A percentile compares a stretch with the other conserved stretches of the same genome.
phyloP scores from a whole-genome alignment of 352 stramenopile species.

The Globisporangium lucens region DNA sequence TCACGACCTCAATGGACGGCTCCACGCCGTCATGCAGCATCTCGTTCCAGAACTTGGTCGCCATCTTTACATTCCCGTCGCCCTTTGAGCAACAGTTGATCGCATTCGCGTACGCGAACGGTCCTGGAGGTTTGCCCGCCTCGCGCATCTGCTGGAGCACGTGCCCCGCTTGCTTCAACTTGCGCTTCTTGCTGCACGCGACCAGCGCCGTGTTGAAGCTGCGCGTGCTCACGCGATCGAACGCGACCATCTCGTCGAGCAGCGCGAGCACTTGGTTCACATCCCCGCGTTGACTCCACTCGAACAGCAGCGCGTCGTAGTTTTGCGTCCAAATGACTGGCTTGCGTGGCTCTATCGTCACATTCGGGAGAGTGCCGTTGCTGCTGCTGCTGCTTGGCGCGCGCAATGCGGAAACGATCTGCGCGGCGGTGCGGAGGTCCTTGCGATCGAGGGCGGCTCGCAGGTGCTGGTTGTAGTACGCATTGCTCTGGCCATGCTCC shows the following conservation, averaged over 20 bases:
- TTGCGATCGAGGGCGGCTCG: constrained; percentile 25
- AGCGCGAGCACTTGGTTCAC: constrained; percentile 43
- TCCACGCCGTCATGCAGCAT: constrained; percentile 35
- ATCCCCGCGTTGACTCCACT: constrained; percentile 37
- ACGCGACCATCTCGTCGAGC: constrained; percentile 46
- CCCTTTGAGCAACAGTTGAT: constrained; percentile 66
- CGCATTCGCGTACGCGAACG: constrained; percentile 50
- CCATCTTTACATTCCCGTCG: constrained; percentile 26
- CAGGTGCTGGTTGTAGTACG: constrained; percentile 49
- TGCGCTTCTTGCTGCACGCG: constrained; percentile 46
- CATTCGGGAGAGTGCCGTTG: constrained; percentile 12
- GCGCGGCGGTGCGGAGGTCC: constrained; percentile 29
- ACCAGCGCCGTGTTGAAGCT: constrained; percentile 75
- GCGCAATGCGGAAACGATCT: constrained; percentile 18
- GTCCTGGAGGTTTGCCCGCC: constrained; percentile 23
- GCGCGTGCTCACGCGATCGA: constrained; percentile 33
- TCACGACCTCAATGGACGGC: constrained; percentile 43
- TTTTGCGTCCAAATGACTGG: constrained; percentile 35
- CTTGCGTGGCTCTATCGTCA: constrained; percentile 15
- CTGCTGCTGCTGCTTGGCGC: constrained; percentile 14
- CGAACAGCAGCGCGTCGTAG: constrained; percentile 60
- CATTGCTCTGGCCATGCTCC: constrained; percentile 22
- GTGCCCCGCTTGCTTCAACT: constrained; percentile 31
- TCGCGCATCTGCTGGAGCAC: constrained; percentile 50
- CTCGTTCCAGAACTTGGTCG: constrained; percentile 43